Evolutionary conservation across 495 filamentous ascomycete species (phyloP), one percentile per base, ranked within the genome.

Genomic region (Trichoderma reesei): DNA sequence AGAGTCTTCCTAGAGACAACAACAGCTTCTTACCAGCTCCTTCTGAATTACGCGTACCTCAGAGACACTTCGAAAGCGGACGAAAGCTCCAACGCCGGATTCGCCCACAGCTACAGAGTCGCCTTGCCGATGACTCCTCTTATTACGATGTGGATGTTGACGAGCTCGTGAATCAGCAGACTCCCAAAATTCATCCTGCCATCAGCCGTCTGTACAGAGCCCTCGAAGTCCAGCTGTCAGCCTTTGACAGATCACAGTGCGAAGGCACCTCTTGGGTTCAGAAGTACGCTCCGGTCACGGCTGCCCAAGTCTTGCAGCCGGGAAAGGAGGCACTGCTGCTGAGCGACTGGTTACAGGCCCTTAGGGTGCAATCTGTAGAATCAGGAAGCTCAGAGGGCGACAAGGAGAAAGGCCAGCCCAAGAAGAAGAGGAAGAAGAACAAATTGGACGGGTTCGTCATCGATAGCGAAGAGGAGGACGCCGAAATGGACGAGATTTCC

Each of bases 371-470:
- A 26, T 81, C 88, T 5, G 88, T 96, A 3, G 86, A 90, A 41
- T 85, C 79, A 0, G 86, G 87, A 5, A 76, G 76, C n/a, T 63
- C 68, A 51, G 80, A 82, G n/a, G 76, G 72, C 61, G 74, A 77
- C 16, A 79, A 74, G 48, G 83, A 78, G 62, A 72, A 68, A 33
- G 65, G 73, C 36, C 75, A 74, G 20, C 74, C 72, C 41, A 82
- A 78, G 60, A 88, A 85, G 68, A 93, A 90, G 68, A 86, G 85
- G 66, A 83, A 85, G 65, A 88, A 87, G 67, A 88, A 87, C 68
- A 77, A 90, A 60, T 75, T 96, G 6, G 89, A 95, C 67, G 91
- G 84, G 0, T 99, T 99, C 69, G 79, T 99, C 41, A 81, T 98
- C 9, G 88, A 85, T 10, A 92, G 88, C 69, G 92, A 90, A 42